A percentile compares a stretch with the other conserved stretches of the same genome.
These are phyloP conservation scores for Euphorbia pulcherrima DNA, from an alignment of 345 rosid species.

Conservation along the genomic window DNA sequence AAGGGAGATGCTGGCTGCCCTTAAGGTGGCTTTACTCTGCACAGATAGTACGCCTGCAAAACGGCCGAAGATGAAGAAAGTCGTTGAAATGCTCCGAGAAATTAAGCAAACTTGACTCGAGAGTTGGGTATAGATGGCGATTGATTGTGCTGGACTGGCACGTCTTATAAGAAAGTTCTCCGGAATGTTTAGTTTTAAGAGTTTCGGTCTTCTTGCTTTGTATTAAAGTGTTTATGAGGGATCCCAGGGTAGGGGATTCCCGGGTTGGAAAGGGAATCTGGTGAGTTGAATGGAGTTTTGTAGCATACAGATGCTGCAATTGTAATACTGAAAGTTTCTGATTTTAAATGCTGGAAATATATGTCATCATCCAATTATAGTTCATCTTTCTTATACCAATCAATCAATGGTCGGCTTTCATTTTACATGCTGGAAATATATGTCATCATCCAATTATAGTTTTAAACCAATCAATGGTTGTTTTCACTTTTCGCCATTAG, in stretches of 20 bases:
- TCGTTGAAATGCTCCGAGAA: slow-evolving; percentile 46
- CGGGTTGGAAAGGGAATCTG: slow-evolving; percentile 1
- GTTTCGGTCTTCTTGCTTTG: slow-evolving; percentile 11
- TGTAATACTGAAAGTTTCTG: slow-evolving; percentile 15
- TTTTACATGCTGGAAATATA: slow-evolving; percentile 17
- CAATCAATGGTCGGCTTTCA: too few species aligned
- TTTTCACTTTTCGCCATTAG: too few species aligned
- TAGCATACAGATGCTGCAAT: slow-evolving; percentile 20
- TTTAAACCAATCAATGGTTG: background rate
- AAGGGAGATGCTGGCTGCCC: slow-evolving; percentile 92
- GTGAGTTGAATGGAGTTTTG: slow-evolving; percentile 14
- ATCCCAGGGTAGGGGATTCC: slow-evolving; percentile 14
- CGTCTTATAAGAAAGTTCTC: background rate
- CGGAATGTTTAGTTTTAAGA: background rate
- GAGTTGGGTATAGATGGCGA: background rate
- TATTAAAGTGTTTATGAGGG: slow-evolving; percentile 6
- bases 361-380: slow-evolving; percentile 10
- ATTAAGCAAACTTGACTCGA: slow-evolving; percentile 47
- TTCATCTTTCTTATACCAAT: slow-evolving; percentile 7
- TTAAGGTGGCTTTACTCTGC: slow-evolving; percentile 35
- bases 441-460: slow-evolving; percentile 10
- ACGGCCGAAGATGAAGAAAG: slow-evolving; percentile 35
- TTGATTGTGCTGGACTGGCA: slow-evolving; percentile 1
- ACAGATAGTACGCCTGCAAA: slow-evolving; percentile 32
- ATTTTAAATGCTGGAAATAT: slow-evolving; percentile 17